Base-by-base conservation (phyloP, 2,329 filamentous ascomycete species). In the Chrysoporthe austroafricana region DNA sequence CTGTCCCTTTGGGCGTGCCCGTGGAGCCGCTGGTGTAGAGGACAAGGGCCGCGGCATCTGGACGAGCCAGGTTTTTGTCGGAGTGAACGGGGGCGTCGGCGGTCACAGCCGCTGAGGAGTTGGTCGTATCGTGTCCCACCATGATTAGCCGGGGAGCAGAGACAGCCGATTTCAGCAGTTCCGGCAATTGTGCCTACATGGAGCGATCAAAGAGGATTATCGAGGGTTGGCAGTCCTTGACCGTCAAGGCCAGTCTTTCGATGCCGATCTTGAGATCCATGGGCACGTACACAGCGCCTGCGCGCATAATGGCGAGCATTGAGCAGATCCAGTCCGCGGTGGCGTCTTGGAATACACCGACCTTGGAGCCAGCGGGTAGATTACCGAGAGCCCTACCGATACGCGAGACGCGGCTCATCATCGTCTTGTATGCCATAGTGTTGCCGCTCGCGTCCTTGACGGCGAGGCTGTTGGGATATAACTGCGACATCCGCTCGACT, bases 1-100 rank as follows among this genome's bases (percentile, higher is more conserved):
- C 54, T n/a, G 83, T 76, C 4, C 81, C 81, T 71, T 84, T 84
- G 2, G 82, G 82, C 0, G 56, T 73, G 48, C 77, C 74, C 11
- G 79, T 75, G 8, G 73, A 73, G 56, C 77, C 73, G 64, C 75
- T 74, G 16, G 74, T 75, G 71, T 73, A 83, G 4, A 82, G 68
- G 4, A 82, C 67, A 5, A 74, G 66, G 16, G 74, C 74, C 32
- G 36, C 52, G 8, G 42, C 11, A 21, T 21, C 36, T 3, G 32
- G 14, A 4, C 59, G 52, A 3, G 60, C 43, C 18, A 4, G 13
- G 21, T 44, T 44, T 11, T 44, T 44, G 13, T 13, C 14, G 18
- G 43, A 44, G 43, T 13, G 43, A 13, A 44, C 43, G 18, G 43
- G 14, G 2, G 26, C 26, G 26, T 26, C 26, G 26, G 26, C 26